Conservation (phyloP, 345 rosid species). For the Kandelia obovata region DNA sequence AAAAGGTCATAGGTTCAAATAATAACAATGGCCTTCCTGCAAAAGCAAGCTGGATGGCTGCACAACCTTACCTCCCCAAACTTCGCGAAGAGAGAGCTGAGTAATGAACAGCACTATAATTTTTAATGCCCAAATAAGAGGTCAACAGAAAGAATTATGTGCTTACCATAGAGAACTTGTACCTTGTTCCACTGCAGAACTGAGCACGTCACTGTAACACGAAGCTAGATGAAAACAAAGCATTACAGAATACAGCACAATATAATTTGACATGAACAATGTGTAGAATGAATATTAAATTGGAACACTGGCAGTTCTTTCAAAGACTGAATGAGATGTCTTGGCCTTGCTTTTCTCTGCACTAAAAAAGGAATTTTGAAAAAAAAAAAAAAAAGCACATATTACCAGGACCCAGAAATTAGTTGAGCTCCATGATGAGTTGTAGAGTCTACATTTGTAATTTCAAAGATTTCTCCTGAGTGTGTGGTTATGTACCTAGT, state of each 20-base stretch:
- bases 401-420: no score
- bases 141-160: neutral
- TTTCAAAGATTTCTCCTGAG: no score
- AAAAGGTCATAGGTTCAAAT: no score
- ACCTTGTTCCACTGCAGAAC: neutral
- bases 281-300: neutral
- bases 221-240: constrained; percentile 1
- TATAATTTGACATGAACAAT: neutral
- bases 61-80: no score
- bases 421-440: no score
- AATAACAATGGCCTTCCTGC: no score
- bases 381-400: no score
- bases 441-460: no score
- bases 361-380: neutral
- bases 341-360: neutral
- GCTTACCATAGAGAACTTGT: neutral
- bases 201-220: neutral
- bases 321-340: neutral
- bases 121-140: neutral
- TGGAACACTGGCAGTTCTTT: constrained; percentile 1
- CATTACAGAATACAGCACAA: neutral
- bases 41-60: no score
- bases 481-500: no score
- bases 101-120: no score
- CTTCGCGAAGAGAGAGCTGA: no score